Evolutionary conservation across 2,329 filamentous ascomycete genomes (phyloP), one percentile per base, ranked within the genome.

Genomic region (Berkeleyomyces basicola): DNA sequence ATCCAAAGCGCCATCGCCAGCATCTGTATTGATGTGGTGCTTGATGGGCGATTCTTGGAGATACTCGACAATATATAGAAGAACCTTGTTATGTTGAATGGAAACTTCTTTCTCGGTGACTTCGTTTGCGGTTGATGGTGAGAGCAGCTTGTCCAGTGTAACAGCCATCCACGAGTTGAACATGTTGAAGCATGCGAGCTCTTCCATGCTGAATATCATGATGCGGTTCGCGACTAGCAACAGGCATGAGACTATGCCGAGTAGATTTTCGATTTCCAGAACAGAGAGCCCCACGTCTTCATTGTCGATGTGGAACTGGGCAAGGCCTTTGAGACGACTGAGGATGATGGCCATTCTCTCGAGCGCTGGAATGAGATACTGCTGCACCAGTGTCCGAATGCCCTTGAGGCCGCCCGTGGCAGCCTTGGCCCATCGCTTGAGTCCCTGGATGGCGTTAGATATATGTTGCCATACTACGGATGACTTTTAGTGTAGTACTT

Each of bases 401-500:
- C 83, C 86, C 65, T 88, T 84, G 23, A 96, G 85, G 0, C 90
- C 89, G 3, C 83, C 82, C 1, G 82, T 79, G 1, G 95, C 87
- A 4, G 88, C 86, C 69, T 92, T 95, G 66, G 97, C 91, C 93
- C 93, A 99, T 58, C 93, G 80, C 73, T 96, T 96, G 68, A 95
- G 88, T 0, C 90, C 90, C 86, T 93, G 42, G 3, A 37, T 9
- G 23, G 16, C 0, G 51, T 55, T 14, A 55, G 51, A 37, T 55
- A 55, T 55, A 31, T 31, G 14, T 7, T 16, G 10, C 11, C n/a
- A 39, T 55, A 14, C 31, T 6, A n/a, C 23, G 23, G 23, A 1
- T 1, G 23, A 14, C 51, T 55, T 39, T 7, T 37, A 14, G 51
- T 39, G 14, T 9, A 55, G 2, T 39, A 72, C 81, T 69, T 76